A percentile compares a stretch with the other conserved stretches of the same genome.
Conservation (phyloP, 345 rosid species). For the Syzygium grande region DNA sequence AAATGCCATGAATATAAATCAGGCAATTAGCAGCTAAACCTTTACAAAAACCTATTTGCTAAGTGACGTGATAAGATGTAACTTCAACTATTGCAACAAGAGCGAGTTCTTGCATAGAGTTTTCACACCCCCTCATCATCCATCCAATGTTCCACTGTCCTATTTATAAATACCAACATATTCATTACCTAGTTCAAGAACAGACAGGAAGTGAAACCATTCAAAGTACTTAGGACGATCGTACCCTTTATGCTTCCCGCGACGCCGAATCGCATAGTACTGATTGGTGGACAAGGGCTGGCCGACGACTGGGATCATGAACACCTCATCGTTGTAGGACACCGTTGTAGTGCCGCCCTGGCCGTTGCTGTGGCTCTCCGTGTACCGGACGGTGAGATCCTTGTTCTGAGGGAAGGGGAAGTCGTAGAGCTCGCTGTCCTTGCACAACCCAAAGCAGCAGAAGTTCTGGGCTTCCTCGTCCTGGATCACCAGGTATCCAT, state of each 20-base stretch:
- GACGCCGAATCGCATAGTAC: constrained; percentile 8
- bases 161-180: background rate
- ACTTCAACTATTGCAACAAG: background rate
- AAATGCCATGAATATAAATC: background rate
- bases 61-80: background rate
- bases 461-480: constrained; percentile 32
- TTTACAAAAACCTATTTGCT: constrained; percentile 8
- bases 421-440: background rate
- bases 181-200: background rate
- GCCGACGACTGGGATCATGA: constrained; percentile 29
- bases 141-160: background rate
- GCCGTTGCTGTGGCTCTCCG: no score
- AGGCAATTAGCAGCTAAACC: background rate
- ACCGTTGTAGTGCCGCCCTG: no score
- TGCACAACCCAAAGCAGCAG: constrained; percentile 18
- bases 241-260: constrained; percentile 21
- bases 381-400: constrained; percentile 4
- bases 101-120: background rate
- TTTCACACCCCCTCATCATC: background rate
- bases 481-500: constrained; percentile 31
- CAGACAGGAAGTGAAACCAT: background rate
- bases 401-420: constrained; percentile 48
- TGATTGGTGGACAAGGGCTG: constrained; percentile 30
- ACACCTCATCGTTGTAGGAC: background rate
- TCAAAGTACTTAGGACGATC: background rate